Conservation (phyloP, 768 basidiomycete genomes). For the Lentinula sp. region DNA sequence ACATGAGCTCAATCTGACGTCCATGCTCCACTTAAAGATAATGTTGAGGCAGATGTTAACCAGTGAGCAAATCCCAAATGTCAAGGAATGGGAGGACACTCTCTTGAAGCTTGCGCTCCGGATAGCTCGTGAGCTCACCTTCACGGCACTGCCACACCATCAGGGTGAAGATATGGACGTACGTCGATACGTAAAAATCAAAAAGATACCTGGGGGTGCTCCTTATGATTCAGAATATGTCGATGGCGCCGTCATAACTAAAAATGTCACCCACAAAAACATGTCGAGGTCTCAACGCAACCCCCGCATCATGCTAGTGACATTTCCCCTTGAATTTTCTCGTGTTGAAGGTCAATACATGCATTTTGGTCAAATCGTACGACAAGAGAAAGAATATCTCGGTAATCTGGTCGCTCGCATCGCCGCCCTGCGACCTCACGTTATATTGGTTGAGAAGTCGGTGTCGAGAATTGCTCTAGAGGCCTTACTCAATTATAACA, state of each 20-base stretch:
- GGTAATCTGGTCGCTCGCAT: slow-evolving; percentile 84
- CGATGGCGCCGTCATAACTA: slow-evolving; percentile 93
- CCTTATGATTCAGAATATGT: slow-evolving; percentile 96
- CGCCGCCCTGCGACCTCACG: slow-evolving; percentile 84
- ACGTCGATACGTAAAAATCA: slow-evolving; percentile 93
- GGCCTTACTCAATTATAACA: slow-evolving; percentile 74
- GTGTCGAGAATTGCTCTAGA: slow-evolving; percentile 90
- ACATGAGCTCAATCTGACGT: slow-evolving; percentile 76
- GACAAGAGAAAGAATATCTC: slow-evolving; percentile 91
- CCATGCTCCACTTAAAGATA: slow-evolving; percentile 83
- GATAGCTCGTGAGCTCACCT: slow-evolving; percentile 80
- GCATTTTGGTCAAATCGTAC: slow-evolving; percentile 84
- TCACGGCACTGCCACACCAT: slow-evolving; percentile 60
- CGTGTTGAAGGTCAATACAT: slow-evolving; percentile 91
- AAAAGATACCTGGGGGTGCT: slow-evolving; percentile 92
- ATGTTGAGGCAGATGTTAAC: slow-evolving; percentile 91
- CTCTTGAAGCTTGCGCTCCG: slow-evolving; percentile 77
- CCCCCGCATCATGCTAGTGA: slow-evolving; percentile 93
- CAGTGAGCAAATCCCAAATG: slow-evolving; percentile 74
- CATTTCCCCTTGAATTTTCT: slow-evolving; percentile 91
- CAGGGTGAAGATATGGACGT: slow-evolving; percentile 95
- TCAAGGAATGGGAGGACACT: slow-evolving; percentile 84
- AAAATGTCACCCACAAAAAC: slow-evolving; percentile 94
- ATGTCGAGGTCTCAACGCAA: slow-evolving; percentile 82
- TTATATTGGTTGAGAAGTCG: slow-evolving; percentile 87